A percentile compares a stretch with the other conserved stretches of the same genome.
Evolutionary conservation across 305 asterid species (phyloP).

Genomic region (Fraxinus angustifolia): DNA sequence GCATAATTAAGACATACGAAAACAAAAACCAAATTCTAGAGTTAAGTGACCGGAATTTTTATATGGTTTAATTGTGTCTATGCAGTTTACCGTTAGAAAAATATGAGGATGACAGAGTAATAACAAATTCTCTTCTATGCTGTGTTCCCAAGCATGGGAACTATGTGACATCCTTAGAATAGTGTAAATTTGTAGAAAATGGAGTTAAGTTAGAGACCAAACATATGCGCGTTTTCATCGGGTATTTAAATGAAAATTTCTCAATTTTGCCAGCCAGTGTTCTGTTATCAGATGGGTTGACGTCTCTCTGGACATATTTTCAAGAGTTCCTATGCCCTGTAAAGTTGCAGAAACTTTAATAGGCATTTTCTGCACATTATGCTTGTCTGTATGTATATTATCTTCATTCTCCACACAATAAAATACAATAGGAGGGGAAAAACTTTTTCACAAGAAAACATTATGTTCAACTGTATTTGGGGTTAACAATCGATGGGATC

Average conservation of each 20-base stretch:
- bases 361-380: not conserved
- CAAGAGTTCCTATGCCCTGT: not conserved
- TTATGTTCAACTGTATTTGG: not conserved
- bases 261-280: not conserved
- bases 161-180: not conserved
- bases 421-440: not conserved
- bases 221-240: not conserved
- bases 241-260: not conserved
- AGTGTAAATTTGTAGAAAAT: not conserved
- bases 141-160: not conserved
- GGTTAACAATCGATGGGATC: not conserved
- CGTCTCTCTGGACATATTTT: not conserved
- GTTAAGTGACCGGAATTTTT: not conserved
- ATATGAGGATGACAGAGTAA: not conserved
- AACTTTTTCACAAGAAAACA: not conserved
- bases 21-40: not conserved
- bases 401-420: not conserved
- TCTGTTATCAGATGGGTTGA: not conserved
- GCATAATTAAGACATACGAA: not conserved
- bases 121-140: not conserved
- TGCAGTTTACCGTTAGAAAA: not conserved
- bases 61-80: not conserved
- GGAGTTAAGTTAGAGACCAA: not conserved
- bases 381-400: not conserved
- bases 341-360: not conserved